A percentile compares a stretch with the other conserved stretches of the same genome.
Conservation (phyloP, 768 basidiomycete species). For the Mycena leptocephala region DNA sequence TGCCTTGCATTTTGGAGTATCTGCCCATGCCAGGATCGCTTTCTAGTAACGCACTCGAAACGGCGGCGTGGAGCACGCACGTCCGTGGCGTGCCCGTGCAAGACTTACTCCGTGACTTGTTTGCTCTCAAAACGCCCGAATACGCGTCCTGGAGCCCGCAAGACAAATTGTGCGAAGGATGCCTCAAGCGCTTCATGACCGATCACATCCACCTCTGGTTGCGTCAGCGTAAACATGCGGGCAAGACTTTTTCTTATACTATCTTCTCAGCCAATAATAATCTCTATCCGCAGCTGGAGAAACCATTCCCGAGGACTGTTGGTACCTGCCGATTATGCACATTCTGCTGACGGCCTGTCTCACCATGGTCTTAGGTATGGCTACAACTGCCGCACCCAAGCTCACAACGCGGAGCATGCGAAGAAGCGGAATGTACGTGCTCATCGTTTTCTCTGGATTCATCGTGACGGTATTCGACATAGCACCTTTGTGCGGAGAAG, state of each 20-base stretch:
- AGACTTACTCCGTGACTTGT: neutral
- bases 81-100: neutral
- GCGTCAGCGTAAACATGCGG: neutral
- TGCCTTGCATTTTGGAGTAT: neutral
- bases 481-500: too few relatives aligned
- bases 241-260: neutral
- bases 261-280: neutral
- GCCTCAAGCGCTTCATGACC: neutral
- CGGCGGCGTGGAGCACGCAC: neutral
- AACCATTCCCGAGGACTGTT: neutral
- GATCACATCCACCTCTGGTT: neutral
- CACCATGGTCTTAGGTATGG: too few relatives aligned
- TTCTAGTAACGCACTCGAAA: neutral
- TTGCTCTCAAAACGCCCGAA: neutral
- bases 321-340: too few relatives aligned
- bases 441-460: neutral
- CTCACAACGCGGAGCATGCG: neutral
- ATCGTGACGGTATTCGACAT: too few relatives aligned
- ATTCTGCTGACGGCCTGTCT: too few relatives aligned
- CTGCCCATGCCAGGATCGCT: neutral
- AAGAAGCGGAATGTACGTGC: neutral
- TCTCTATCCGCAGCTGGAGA: neutral
- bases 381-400: neutral
- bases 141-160: neutral
- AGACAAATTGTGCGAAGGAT: neutral